A percentile compares a stretch with the other conserved stretches of the same genome.
Evolutionary conservation across 2,329 filamentous ascomycete species (phyloP).

Genomic region (Chrysosporium keratinophilum): DNA sequence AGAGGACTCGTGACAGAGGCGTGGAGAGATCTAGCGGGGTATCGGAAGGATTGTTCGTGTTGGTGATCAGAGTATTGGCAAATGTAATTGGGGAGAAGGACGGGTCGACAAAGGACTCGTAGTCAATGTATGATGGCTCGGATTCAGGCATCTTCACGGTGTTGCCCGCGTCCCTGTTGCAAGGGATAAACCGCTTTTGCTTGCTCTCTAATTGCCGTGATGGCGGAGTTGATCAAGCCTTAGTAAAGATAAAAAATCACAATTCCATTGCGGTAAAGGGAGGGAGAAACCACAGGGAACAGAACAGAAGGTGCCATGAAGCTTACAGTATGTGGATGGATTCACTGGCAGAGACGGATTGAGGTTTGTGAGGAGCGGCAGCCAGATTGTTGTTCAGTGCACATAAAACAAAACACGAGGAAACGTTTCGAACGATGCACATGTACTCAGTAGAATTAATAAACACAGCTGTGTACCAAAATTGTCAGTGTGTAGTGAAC

Average conservation of each 20-base stretch:
- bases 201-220: conserved; percentile 11
- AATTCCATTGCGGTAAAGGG: neutral
- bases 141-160: conserved; percentile 26
- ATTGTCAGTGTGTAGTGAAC: too few species aligned
- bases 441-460: too few species aligned
- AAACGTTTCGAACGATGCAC: too few species aligned
- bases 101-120: conserved; percentile 78
- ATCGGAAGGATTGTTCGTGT: conserved; percentile 87
- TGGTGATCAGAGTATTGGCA: conserved; percentile 76
- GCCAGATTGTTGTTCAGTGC: too few species aligned
- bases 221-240: conserved; percentile 12
- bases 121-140: conserved; percentile 79
- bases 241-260: conserved; percentile 8
- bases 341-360: neutral
- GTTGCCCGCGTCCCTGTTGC: neutral
- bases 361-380: too few species aligned
- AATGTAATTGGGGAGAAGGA: conserved; percentile 71
- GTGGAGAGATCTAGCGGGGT: conserved; percentile 86
- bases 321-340: neutral
- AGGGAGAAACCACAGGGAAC: neutral
- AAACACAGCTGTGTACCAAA: too few species aligned
- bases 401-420: too few species aligned
- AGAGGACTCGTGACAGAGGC: conserved; percentile 82
- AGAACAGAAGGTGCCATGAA: neutral
- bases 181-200: conserved; percentile 1